phyloP scores from a whole-genome alignment of 2,329 filamentous ascomycete species.

The Phialocephala sp. region DNA sequence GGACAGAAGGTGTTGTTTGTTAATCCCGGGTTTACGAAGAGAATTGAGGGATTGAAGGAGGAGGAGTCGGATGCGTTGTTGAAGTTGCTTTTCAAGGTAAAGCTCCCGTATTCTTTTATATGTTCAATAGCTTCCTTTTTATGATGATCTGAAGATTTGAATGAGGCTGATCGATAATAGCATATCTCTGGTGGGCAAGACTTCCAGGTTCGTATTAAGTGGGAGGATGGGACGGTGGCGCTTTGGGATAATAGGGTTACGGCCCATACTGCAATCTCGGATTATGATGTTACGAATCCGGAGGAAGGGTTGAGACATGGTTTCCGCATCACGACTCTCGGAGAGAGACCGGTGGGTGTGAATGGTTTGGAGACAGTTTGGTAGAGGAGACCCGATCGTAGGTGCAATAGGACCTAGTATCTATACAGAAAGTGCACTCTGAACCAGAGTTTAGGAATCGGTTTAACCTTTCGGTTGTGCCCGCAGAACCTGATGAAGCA shows the following conservation, averaged over 20 bases:
- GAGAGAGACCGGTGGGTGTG: slow-evolving; percentile 47
- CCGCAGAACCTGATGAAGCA: too few species aligned
- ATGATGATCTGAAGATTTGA: background rate
- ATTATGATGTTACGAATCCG: slow-evolving; percentile 49
- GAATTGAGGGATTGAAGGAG: slow-evolving; percentile 63
- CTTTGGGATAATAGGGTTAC: slow-evolving; percentile 69
- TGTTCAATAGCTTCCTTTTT: slow-evolving; percentile 43
- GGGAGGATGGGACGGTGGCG: slow-evolving; percentile 68
- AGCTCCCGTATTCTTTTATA: slow-evolving; percentile 43
- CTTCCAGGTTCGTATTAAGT: slow-evolving; percentile 70
- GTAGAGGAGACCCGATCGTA: slow-evolving; percentile 31
- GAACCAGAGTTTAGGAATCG: too few species aligned
- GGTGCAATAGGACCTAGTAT: too few species aligned
- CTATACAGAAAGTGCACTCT: too few species aligned
- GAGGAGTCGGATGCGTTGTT: slow-evolving; percentile 53
- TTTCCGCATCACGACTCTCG: slow-evolving; percentile 49
- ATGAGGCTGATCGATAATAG: background rate
- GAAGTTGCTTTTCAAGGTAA: slow-evolving; percentile 59
- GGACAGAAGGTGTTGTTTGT: slow-evolving; percentile 67
- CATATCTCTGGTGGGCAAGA: slow-evolving; percentile 54
- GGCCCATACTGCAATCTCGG: slow-evolving; percentile 48
- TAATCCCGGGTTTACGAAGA: slow-evolving; percentile 62
- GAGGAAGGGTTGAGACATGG: slow-evolving; percentile 50
- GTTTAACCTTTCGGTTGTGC: too few species aligned
- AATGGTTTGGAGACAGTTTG: slow-evolving; percentile 47